A percentile compares a stretch with the other conserved stretches of the same genome.
Evolutionary conservation across 2,329 filamentous ascomycete species (phyloP).

Genomic region (Fusarium sp.): DNA sequence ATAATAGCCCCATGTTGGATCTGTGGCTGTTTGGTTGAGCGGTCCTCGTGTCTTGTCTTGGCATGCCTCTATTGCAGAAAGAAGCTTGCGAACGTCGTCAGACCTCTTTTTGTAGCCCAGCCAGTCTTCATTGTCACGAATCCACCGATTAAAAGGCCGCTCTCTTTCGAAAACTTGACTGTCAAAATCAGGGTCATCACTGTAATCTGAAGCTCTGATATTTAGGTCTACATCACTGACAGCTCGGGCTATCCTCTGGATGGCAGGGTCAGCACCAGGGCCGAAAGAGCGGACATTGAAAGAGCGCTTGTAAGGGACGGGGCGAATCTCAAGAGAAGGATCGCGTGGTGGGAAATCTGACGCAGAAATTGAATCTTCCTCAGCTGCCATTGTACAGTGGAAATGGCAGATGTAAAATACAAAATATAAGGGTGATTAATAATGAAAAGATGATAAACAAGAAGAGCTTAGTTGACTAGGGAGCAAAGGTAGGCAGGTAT

Average conservation of each 20-base stretch:
- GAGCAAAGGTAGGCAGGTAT: neutral
- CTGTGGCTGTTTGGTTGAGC: slow-evolving; percentile 1
- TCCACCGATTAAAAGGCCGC: slow-evolving; percentile 8
- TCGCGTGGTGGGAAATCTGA: slow-evolving; percentile 10
- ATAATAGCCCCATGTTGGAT: slow-evolving; percentile 36
- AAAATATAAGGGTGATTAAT: neutral
- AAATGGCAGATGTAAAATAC: neutral
- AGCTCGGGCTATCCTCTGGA: slow-evolving; percentile 9
- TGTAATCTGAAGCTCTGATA: slow-evolving; percentile 22
- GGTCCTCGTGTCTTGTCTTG: slow-evolving; percentile 7
- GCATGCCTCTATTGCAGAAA: slow-evolving; percentile 13
- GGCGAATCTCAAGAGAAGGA: slow-evolving; percentile 13
- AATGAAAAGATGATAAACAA: neutral
- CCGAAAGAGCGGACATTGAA: slow-evolving; percentile 21
- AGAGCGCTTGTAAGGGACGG: slow-evolving; percentile 16
- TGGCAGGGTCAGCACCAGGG: slow-evolving; percentile 19
- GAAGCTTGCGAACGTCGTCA: slow-evolving; percentile 28
- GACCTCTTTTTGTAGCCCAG: slow-evolving; percentile 9
- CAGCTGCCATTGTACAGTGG: slow-evolving; percentile 5
- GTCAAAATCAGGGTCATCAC: slow-evolving; percentile 11
- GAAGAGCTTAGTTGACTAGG: neutral
- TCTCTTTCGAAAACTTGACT: slow-evolving; percentile 29
- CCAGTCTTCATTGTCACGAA: slow-evolving; percentile 24
- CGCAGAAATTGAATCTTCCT: neutral
- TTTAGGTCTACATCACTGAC: slow-evolving; percentile 26